These are phyloP conservation scores for Talaromyces thailandensis DNA, from an alignment of 495 filamentous ascomycete species.

Conservation along the genomic window DNA sequence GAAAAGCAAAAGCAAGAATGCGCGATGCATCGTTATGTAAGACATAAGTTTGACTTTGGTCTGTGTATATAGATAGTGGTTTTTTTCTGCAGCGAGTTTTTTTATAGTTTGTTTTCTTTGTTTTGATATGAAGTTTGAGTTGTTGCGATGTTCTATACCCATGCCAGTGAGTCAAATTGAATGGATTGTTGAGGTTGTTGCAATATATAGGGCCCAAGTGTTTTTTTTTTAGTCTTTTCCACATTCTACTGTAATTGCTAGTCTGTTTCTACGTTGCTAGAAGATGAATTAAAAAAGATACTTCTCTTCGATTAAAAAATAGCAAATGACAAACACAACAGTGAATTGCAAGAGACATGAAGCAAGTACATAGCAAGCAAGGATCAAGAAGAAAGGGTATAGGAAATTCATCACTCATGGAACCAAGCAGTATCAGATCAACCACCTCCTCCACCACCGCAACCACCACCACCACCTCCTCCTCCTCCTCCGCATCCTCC, in stretches of 20 bases:
- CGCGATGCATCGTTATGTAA: conserved; percentile 6
- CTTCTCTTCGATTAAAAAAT: background rate
- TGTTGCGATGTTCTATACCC: background rate
- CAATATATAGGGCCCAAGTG: background rate
- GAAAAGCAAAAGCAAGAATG: conserved; percentile 3
- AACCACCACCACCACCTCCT: conserved; percentile 5
- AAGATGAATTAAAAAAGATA: no score
- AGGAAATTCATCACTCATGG: background rate
- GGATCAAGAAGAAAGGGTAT: background rate
- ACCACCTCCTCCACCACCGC: conserved; percentile 6
- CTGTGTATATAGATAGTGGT: background rate
- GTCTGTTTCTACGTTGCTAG: no score
- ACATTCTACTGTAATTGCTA: no score
- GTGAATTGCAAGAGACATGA: background rate
- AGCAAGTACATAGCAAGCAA: background rate
- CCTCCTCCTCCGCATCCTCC: conserved; percentile 12
- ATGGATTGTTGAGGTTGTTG: background rate
- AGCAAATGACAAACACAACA: background rate
- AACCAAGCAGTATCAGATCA: background rate
- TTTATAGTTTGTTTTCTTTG: no score
- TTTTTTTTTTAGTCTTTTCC: background rate
- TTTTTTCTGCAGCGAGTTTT: no score
- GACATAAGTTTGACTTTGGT: background rate
- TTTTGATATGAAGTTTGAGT: background rate
- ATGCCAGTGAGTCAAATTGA: background rate